Percentiles rank a stretch among this genome's conserved stretches.
Evolutionary conservation across 2,329 filamentous ascomycete species (phyloP).

Genomic region (Cadophora gregata): DNA sequence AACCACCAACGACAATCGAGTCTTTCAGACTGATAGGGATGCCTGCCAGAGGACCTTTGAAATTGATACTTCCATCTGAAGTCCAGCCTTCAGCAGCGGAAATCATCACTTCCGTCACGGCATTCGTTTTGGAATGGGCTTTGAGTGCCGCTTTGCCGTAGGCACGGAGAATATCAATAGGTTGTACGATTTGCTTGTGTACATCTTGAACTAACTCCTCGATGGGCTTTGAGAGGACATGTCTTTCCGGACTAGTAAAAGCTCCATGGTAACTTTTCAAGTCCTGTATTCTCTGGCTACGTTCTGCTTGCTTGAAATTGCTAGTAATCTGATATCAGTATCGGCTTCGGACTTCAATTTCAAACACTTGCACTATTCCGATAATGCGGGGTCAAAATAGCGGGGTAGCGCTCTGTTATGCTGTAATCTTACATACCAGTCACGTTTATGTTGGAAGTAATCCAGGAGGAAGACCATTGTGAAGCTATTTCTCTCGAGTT

Average conservation of each 20-base stretch:
- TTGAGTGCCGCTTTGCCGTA: slow-evolving; percentile 87
- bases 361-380: not conserved
- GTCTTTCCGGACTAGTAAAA: slow-evolving; percentile 68
- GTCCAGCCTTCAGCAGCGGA: slow-evolving; percentile 78
- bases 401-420: not conserved
- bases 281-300: slow-evolving; percentile 69
- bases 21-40: slow-evolving; percentile 89
- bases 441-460: slow-evolving; percentile 44
- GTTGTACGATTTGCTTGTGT: slow-evolving; percentile 68
- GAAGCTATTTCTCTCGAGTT: slow-evolving; percentile 12
- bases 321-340: slow-evolving; percentile 54
- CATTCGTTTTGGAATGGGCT: slow-evolving; percentile 88
- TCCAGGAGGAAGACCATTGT: slow-evolving; percentile 44
- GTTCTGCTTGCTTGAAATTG: slow-evolving; percentile 79
- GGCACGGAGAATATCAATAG: slow-evolving; percentile 77
- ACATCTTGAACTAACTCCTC: slow-evolving; percentile 79
- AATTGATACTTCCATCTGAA: slow-evolving; percentile 62
- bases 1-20: slow-evolving; percentile 79
- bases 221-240: slow-evolving; percentile 75
- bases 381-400: slow-evolving; percentile 23
- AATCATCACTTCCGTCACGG: slow-evolving; percentile 85
- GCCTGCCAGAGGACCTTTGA: slow-evolving; percentile 83
- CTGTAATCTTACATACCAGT: slow-evolving; percentile 42
- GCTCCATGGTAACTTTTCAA: slow-evolving; percentile 70
- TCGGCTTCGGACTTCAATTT: not conserved